A percentile compares a stretch with the other conserved stretches of the same genome.
Evolutionary conservation across 83 land plant species (phyloP).

Genomic region (Isoetes engelmannii): DNA sequence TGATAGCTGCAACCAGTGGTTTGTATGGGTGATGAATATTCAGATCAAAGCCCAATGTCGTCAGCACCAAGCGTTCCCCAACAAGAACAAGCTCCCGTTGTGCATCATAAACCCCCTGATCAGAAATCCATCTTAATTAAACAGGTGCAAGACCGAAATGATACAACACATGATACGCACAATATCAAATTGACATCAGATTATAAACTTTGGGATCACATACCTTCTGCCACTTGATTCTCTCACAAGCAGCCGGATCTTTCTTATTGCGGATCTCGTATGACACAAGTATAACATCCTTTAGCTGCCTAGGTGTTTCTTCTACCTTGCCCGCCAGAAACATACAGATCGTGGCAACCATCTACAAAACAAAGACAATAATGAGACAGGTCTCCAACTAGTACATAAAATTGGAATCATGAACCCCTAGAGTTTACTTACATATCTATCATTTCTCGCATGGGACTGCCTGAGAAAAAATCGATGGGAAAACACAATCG

Average conservation of each 20-base stretch:
- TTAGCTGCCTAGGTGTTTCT: constrained; percentile 50
- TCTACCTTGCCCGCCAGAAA: constrained; percentile 69
- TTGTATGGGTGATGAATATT: constrained; percentile 38
- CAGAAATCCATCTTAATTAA: not conserved
- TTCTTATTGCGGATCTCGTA: constrained; percentile 51
- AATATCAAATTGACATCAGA: not conserved
- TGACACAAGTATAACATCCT: constrained; percentile 46
- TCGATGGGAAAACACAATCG: constrained; percentile 55
- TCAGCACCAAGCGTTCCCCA: constrained; percentile 36
- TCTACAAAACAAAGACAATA: constrained; percentile 25
- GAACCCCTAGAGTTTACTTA: not conserved
- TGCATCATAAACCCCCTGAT: constrained; percentile 33
- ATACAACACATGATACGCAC: not conserved
- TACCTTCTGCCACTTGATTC: constrained; percentile 49
- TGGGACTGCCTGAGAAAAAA: constrained; percentile 56
- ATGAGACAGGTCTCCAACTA: not conserved
- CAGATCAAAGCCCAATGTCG: constrained; percentile 37
- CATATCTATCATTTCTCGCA: constrained; percentile 55
- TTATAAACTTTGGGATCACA: not conserved
- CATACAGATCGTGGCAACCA: constrained; percentile 59
- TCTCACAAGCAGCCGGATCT: constrained; percentile 45
- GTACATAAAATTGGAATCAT: not conserved
- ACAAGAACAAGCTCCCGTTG: constrained; percentile 28
- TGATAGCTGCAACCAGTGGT: constrained; percentile 37
- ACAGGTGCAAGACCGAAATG: not conserved